These are phyloP conservation scores for Dendrobium nobile DNA, from an alignment of 106 monocot genomes.

Conservation along the genomic window DNA sequence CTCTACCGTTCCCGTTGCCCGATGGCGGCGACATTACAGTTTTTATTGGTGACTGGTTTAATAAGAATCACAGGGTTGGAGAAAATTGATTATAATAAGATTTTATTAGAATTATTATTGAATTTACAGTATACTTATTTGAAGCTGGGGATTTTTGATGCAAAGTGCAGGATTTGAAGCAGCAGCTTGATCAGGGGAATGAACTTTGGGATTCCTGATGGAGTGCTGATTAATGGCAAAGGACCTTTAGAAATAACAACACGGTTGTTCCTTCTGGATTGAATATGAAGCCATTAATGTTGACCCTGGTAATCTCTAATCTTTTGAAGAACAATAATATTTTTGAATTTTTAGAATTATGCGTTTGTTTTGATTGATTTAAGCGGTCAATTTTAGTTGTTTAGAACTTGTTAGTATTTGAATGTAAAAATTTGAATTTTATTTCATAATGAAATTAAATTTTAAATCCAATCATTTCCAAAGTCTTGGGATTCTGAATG, in stretches of 20 bases:
- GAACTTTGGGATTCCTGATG: conserved; percentile 74
- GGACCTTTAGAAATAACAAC: conserved; percentile 55
- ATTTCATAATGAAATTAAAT: no score
- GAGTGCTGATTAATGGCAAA: conserved; percentile 86
- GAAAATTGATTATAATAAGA: background rate
- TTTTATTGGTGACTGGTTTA: conserved; percentile 55
- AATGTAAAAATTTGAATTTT: no score
- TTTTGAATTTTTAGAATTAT: no score
- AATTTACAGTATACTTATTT: background rate
- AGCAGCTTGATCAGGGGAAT: conserved; percentile 56
- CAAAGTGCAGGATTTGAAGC: conserved; percentile 47
- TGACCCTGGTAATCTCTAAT: conserved; percentile 43
- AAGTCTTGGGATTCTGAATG: no score
- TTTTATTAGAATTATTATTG: background rate
- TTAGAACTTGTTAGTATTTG: no score
- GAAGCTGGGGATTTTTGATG: background rate
- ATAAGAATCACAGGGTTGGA: conserved; percentile 31
- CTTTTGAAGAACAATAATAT: no score
- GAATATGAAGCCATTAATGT: conserved; percentile 64
- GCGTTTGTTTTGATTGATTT: no score
- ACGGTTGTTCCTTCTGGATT: conserved; percentile 53
- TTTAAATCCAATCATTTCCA: no score
- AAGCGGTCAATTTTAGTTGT: no score
- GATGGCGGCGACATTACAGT: conserved; percentile 39
- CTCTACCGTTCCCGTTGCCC: conserved; percentile 40